phyloP scores from a whole-genome alignment of 192 early-diverging fungal genomes.

The Martensiomyces pterosporus region DNA sequence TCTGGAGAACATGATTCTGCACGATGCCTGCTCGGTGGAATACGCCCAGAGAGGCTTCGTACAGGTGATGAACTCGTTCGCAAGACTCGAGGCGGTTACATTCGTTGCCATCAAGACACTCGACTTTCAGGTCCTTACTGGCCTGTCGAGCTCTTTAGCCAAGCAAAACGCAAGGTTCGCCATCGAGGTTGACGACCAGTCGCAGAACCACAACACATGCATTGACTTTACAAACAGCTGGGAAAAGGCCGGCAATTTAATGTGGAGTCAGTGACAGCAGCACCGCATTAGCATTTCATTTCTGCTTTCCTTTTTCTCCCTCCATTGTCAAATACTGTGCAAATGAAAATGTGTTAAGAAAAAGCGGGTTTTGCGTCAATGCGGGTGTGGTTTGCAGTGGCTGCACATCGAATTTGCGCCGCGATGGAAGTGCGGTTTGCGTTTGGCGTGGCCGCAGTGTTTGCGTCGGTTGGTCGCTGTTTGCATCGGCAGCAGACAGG shows the following conservation, averaged over 20 bases:
- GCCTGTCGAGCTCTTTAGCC: slow-evolving; percentile 17
- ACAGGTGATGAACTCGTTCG: slow-evolving; percentile 35
- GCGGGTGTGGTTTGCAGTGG: no score
- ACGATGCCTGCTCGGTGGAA: slow-evolving; percentile 34
- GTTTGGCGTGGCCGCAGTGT: no score
- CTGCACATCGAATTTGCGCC: no score
- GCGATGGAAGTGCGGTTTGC: no score
- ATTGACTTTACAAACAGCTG: slow-evolving; percentile 42
- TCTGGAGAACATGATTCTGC: slow-evolving; percentile 36
- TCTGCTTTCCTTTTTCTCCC: no score
- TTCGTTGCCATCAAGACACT: slow-evolving; percentile 36
- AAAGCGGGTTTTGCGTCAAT: no score
- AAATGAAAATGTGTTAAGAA: no score
- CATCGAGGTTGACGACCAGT: slow-evolving; percentile 35
- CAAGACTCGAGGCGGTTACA: slow-evolving; percentile 20
- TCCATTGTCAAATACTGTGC: no score
- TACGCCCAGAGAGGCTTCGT: slow-evolving; percentile 45
- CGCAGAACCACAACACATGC: slow-evolving; percentile 33
- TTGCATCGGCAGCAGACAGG: no score
- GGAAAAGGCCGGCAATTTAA: slow-evolving; percentile 22
- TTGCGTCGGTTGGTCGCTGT: no score
- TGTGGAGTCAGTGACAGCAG: slow-evolving; percentile 5
- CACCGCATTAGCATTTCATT: no score
- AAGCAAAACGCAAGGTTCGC: slow-evolving; percentile 33
- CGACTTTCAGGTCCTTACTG: no score